Percentiles rank a stretch among this genome's conserved stretches.
These are phyloP conservation scores for Tylopilus subfusipes DNA, from an alignment of 768 basidiomycete species.

Conservation along the genomic window DNA sequence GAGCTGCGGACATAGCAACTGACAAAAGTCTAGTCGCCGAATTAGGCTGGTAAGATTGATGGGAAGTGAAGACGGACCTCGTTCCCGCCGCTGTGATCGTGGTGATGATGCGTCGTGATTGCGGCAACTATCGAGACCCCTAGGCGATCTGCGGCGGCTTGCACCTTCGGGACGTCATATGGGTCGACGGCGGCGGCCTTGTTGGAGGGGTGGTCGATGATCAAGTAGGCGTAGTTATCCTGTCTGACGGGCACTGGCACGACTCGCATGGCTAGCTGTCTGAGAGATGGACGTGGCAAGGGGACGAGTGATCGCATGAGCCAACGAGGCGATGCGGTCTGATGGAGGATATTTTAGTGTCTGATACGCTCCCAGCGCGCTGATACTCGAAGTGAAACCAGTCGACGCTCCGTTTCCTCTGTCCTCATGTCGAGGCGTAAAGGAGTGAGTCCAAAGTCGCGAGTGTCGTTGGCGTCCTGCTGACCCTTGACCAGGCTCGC, in stretches of 20 bases:
- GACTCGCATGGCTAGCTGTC: constrained; percentile 54
- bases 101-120: constrained; percentile 91
- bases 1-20: constrained; percentile 12
- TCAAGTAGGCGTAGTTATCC: constrained; percentile 84
- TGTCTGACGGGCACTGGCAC: constrained; percentile 73
- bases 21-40: constrained; percentile 28
- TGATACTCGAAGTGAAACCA: neutral
- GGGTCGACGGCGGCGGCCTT: constrained; percentile 80
- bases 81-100: constrained; percentile 89
- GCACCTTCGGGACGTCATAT: constrained; percentile 69
- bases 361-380: constrained; percentile 1
- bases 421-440: constrained; percentile 1
- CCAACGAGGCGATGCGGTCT: constrained; percentile 18
- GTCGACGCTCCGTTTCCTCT: neutral
- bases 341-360: constrained; percentile 11
- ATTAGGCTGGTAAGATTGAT: constrained; percentile 9
- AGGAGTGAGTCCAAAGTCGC: constrained; percentile 1
- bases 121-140: constrained; percentile 66
- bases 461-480: neutral
- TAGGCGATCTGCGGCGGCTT: constrained; percentile 55
- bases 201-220: constrained; percentile 64
- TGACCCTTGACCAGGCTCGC: constrained; percentile 3
- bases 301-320: constrained; percentile 9
- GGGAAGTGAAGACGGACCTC: constrained; percentile 42
- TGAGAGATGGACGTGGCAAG: constrained; percentile 15